Evolutionary conservation across 2,329 filamentous ascomycete species (phyloP), one percentile per base, ranked within the genome.

Genomic region (Colletotrichum ledebouriae): DNA sequence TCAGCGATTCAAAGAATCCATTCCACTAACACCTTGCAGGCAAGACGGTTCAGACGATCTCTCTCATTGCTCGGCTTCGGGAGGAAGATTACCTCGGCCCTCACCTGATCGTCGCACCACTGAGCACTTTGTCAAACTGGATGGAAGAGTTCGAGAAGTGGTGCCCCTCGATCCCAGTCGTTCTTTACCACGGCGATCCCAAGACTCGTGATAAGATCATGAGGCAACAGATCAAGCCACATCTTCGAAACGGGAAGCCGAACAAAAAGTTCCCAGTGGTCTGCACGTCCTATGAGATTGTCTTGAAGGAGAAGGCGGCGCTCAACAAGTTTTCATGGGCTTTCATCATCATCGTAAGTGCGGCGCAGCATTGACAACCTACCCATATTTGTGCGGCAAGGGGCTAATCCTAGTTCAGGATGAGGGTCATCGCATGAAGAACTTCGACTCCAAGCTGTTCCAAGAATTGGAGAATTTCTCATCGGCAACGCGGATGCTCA

Each of bases 381-480:
- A 3, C 1, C 15, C 10, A 11, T 50, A 6, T 44, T 39, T 25
- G n/a, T 12, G 15, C 2, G 15, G 9, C 13, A 7, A 25, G 1
- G 5, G n/a, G 15, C 63, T 78, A 39, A 76, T 41, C 44, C 6
- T 5, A 9, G 12, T 50, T 10, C 41, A 92, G 90, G 95, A 99
- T 73, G 96, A 99, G 80, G 96, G 96, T 0, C 96, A 99, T 76
- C 91, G 96, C 1, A 90, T 99, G 86, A 99, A 99, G 82, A 99
- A 99, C 72, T 91, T 97, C 71, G 94, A 98, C 57, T 97, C 95
- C 34, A 92, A 93, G 66, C 84, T 99, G 0, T 97, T 98, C 71
- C 91, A 93, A 55, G 94, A 97, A 72, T 82, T 99, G 0, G 89
- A 96, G 71, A 91, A 92, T 0, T 98, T 98, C 75, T 90, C 91